Evolutionary conservation across 441 rosid genomes (phyloP), one percentile per base, ranked within the genome.

Genomic region (Melastoma candidum): DNA sequence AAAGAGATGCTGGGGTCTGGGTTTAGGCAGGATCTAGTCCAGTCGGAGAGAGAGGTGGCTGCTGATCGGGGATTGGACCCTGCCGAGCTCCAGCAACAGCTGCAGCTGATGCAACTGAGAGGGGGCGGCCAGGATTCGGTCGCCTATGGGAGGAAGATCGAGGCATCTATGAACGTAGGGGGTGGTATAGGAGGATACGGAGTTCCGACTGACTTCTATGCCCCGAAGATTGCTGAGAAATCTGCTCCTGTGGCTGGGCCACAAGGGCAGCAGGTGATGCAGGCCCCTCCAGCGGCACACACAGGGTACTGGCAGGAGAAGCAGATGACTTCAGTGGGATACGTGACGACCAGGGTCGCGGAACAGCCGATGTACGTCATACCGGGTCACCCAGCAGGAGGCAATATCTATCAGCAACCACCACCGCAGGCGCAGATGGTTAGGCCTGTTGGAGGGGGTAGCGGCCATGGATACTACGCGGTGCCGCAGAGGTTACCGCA

Each of bases 311-410:
- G 85, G 83, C 73, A 69, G 22, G 95, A 86, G 17, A 86, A 77
- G 57, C 94, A 83, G 61, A 59, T 64, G 26, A 49, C 69, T 2
- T 54, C 59, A 9, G 79, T 73, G 2, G 81, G 70, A 4, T 84
- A 47, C 53, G 66, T 77, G 3, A 63, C 77, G 11, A 53, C 75
- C 12, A 49, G 75, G n/a, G 68, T 63, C 7, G 71, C 59, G 22
- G 61, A 65, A 24, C 88, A 82, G 60, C 85, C 61, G 54, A 60
- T 90, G n/a, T 90, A 84, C 69, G 68, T 87, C 77, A 62, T 87
- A 5, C 73, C 70, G 2, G 75, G 74, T 51, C 82, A 32, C 8
- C 41, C 41, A 32, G 41, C 77, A 7, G 68, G 69, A 11, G 50
- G 66, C 26, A 66, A 81, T 3, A 83, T 83, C 69, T 92, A 83